Base-by-base conservation (phyloP, 176 grass and related monocot species). In the Olyra latifolia region DNA sequence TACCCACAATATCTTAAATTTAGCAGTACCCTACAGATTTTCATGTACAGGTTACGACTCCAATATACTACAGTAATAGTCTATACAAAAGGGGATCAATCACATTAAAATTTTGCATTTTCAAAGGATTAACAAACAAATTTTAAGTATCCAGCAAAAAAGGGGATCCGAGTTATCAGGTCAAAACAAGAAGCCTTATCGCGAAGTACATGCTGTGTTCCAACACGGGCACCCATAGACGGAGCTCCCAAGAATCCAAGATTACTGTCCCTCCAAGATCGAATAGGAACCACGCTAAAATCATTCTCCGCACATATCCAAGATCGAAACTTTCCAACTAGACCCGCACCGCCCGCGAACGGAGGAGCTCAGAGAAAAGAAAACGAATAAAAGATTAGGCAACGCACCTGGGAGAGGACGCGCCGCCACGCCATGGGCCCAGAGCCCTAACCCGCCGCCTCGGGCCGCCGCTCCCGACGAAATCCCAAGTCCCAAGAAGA, bases 361-460 rank as follows among this genome's bases (percentile, higher is more conserved):
- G 50, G 57, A 67, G 27, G 44, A 87, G 44, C 13, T 23, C 42
- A 12, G 67, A 13, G 14, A 39, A 27, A 23, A 38, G 48, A 30
- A 30, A 49, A 71, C 45, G n/a, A 47, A 47, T 44, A 47, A 10
- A 63, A 42, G 3, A 52, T 68, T 55, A 28, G 17, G 48, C 17
- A 14, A 40, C n/a, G 16, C 47, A 89, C 87, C 87, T 85, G 77
- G 16, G 77, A 71, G 46, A 89, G 82, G 55, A 89, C 38, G 55
- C 87, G 87, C 71, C 87, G 55, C 87, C 77, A 89, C 56, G 87
- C 82, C 82, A 89, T 89, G 76, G 56, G 25, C 14, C 20, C 19
- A 19, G 68, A 81, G 20, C 62, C 43, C 63, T 80, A 89, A 44
- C 73, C 75, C 57, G 19, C 76, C 55, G 63, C 32, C 32, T 35